Conservation (phyloP, 2,329 filamentous ascomycete species). For the Alternaria sp. region DNA sequence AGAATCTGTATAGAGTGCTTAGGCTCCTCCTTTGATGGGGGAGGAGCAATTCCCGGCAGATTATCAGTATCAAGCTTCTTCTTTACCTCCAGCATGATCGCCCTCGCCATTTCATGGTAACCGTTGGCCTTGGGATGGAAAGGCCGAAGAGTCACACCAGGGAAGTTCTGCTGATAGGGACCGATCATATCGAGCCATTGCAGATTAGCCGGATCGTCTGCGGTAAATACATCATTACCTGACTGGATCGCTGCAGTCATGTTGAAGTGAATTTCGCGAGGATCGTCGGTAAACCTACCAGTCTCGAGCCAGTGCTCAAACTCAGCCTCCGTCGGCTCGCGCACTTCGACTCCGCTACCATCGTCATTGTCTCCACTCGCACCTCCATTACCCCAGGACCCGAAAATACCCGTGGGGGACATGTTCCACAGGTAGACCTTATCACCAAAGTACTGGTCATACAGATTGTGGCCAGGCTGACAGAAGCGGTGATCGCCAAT, state of each 20-base stretch:
- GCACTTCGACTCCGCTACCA: background rate
- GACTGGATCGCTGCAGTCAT: background rate
- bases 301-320: background rate
- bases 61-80: background rate
- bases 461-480: background rate
- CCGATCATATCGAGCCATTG: background rate
- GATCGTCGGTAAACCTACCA: background rate
- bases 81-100: background rate
- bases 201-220: background rate
- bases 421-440: background rate
- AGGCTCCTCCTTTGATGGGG: background rate
- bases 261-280: background rate
- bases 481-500: background rate
- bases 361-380: background rate
- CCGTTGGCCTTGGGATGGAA: background rate
- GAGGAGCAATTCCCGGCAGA: background rate
- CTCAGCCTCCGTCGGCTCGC: background rate
- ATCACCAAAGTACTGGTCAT: background rate
- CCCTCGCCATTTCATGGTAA: background rate
- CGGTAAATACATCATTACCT: background rate
- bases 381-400: background rate
- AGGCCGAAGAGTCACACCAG: background rate
- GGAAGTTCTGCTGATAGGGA: conserved; percentile 1
- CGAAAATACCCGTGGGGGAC: background rate
- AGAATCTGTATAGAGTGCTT: background rate